phyloP scores from a whole-genome alignment of 169 alveolate genomes.

The Prorocentrum cordatum region DNA sequence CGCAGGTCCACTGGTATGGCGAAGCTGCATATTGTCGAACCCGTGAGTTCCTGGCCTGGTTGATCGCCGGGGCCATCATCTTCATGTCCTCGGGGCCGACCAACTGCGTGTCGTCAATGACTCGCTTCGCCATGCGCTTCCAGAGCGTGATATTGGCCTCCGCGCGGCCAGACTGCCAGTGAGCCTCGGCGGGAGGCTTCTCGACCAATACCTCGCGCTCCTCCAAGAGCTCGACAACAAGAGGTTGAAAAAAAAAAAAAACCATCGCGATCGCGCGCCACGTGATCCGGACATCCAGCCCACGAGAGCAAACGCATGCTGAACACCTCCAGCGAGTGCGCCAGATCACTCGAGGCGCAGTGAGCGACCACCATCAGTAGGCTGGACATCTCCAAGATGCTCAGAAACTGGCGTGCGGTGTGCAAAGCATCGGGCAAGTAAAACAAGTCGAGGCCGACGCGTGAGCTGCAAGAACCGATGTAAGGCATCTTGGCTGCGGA shows the following conservation, averaged over 20 bases:
- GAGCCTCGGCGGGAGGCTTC: neutral
- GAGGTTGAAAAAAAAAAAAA: neutral
- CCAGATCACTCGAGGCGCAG: neutral
- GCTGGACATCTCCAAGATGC: neutral
- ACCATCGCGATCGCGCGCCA: conserved; percentile 1
- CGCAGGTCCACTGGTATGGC: neutral
- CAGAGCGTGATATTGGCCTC: neutral
- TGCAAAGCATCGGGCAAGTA: neutral
- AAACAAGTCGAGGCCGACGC: conserved; percentile 2
- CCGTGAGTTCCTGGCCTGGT: neutral
- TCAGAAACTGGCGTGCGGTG: neutral
- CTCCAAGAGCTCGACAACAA: neutral
- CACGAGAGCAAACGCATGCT: neutral
- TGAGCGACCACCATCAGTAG: neutral
- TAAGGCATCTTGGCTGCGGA: neutral
- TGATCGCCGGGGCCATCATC: neutral
- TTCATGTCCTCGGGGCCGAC: neutral
- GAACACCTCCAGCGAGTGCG: neutral
- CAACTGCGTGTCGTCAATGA: neutral
- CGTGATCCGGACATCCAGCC: conserved; percentile 2
- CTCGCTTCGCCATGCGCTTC: neutral
- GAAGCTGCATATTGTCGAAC: neutral
- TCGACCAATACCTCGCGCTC: neutral
- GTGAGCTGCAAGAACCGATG: neutral
- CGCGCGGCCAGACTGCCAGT: neutral